Conservation (phyloP, 2,329 filamentous ascomycete species). For the Amauroascus niger region DNA sequence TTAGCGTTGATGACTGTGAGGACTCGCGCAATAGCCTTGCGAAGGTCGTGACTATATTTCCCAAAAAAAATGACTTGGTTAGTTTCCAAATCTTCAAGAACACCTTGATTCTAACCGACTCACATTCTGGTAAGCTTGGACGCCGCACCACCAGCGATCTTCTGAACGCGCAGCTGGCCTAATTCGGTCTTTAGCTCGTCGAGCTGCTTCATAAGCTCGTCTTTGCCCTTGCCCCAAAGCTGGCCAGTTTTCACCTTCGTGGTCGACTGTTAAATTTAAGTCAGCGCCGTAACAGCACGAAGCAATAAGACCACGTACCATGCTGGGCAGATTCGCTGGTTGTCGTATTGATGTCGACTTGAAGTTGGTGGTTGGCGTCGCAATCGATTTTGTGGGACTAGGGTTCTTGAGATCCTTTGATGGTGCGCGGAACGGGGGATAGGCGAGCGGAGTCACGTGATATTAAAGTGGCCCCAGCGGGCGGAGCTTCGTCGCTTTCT, state of each 20-base stretch:
- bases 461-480: too few relatives aligned
- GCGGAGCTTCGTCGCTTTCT: not conserved
- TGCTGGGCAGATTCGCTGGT: conserved; percentile 35
- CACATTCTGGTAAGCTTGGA: conserved; percentile 98
- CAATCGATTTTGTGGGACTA: conserved; percentile 39
- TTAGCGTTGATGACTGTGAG: conserved; percentile 99
- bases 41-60: conserved; percentile 74
- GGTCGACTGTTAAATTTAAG: conserved; percentile 44
- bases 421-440: not conserved
- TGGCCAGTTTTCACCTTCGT: conserved; percentile 84
- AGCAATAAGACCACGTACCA: conserved; percentile 30
- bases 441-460: too few relatives aligned
- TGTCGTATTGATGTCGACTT: conserved; percentile 40
- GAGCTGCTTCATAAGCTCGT: conserved; percentile 92
- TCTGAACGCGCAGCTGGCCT: conserved; percentile 92
- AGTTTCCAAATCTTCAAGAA: not conserved
- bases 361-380: conserved; percentile 33
- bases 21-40: conserved; percentile 98
- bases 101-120: conserved; percentile 33
- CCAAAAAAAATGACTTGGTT: not conserved
- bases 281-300: conserved; percentile 1
- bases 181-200: conserved; percentile 94
- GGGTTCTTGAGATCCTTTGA: conserved; percentile 25
- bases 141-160: conserved; percentile 84
- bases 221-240: conserved; percentile 99